A percentile compares a stretch with the other conserved stretches of the same genome.
Evolutionary conservation across 164 flowering plant genomes (phyloP).

Genomic region (Chloranthus sessilifolius): DNA sequence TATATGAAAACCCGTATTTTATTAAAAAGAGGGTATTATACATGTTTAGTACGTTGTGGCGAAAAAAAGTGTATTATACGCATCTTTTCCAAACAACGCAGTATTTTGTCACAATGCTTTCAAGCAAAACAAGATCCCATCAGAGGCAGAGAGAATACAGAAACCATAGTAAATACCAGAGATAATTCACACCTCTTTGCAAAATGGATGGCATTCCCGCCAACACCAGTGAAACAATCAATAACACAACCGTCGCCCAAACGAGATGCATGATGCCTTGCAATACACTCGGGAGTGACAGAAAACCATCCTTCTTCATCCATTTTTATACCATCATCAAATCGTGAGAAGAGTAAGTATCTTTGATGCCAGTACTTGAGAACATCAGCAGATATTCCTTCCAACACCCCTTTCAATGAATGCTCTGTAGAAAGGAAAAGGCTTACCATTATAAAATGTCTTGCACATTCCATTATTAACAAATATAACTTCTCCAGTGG

Average conservation of each 20-base stretch:
- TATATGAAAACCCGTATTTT: too few relatives aligned
- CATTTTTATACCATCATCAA: conserved; percentile 84
- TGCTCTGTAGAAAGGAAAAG: conserved; percentile 7
- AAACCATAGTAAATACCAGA: background rate
- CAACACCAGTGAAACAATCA: conserved; percentile 92
- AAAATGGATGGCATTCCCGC: conserved; percentile 95
- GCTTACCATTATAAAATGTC: too few relatives aligned
- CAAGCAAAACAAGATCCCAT: background rate
- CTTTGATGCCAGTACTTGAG: conserved; percentile 84
- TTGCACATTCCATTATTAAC: background rate
- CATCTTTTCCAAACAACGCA: background rate
- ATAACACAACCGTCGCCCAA: conserved; percentile 56
- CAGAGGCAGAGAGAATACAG: background rate
- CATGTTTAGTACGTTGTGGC: too few relatives aligned
- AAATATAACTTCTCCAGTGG: too few relatives aligned
- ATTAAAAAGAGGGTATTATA: too few relatives aligned
- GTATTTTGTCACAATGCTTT: background rate
- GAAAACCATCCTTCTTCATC: conserved; percentile 99
- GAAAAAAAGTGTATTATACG: too few relatives aligned
- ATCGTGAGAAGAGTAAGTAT: conserved; percentile 63
- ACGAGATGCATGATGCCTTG: conserved; percentile 79
- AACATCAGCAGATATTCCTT: conserved; percentile 32
- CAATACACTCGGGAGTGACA: conserved; percentile 84
- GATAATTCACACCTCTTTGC: conserved; percentile 46
- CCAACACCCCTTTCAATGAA: conserved; percentile 21